These are phyloP conservation scores for Geosiphon pyriformis DNA, from an alignment of 192 early-diverging fungal genomes.

Conservation along the genomic window DNA sequence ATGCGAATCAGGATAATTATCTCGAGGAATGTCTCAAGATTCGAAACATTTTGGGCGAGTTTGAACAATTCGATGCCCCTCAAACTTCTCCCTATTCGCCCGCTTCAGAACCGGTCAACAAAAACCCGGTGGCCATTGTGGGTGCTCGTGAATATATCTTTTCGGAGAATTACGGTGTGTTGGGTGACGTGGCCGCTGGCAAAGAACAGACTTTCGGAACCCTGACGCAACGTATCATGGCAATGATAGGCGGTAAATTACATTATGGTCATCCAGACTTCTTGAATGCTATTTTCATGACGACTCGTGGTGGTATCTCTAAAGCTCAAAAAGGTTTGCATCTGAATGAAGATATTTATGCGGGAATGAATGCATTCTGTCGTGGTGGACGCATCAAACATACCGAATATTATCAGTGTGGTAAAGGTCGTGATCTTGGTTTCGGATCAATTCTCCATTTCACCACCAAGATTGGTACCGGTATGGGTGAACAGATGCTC, in stretches of 20 bases:
- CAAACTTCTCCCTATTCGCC: slow-evolving; percentile 66
- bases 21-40: slow-evolving; percentile 89
- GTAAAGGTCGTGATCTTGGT: slow-evolving; percentile 85
- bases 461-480: slow-evolving; percentile 85
- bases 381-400: slow-evolving; percentile 86
- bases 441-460: slow-evolving; percentile 87
- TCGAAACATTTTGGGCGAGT: slow-evolving; percentile 78
- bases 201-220: slow-evolving; percentile 87
- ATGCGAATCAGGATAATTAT: slow-evolving; percentile 91
- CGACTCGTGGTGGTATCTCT: slow-evolving; percentile 74
- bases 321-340: slow-evolving; percentile 89
- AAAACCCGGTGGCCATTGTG: slow-evolving; percentile 74
- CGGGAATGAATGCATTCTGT: slow-evolving; percentile 83
- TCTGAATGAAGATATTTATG: slow-evolving; percentile 89
- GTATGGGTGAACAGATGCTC: slow-evolving; percentile 91
- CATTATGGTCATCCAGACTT: slow-evolving; percentile 92
- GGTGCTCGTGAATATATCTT: slow-evolving; percentile 85
- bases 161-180: slow-evolving; percentile 75
- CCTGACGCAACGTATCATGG: slow-evolving; percentile 78
- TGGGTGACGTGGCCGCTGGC: slow-evolving; percentile 86
- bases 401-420: slow-evolving; percentile 87
- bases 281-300: slow-evolving; percentile 84
- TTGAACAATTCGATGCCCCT: slow-evolving; percentile 68
- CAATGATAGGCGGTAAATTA: slow-evolving; percentile 74
- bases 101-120: slow-evolving; percentile 42